Percentiles rank a stretch among this genome's conserved stretches.
Conservation (phyloP, 2,329 filamentous ascomycete species). For the Aspergillus fructus region DNA sequence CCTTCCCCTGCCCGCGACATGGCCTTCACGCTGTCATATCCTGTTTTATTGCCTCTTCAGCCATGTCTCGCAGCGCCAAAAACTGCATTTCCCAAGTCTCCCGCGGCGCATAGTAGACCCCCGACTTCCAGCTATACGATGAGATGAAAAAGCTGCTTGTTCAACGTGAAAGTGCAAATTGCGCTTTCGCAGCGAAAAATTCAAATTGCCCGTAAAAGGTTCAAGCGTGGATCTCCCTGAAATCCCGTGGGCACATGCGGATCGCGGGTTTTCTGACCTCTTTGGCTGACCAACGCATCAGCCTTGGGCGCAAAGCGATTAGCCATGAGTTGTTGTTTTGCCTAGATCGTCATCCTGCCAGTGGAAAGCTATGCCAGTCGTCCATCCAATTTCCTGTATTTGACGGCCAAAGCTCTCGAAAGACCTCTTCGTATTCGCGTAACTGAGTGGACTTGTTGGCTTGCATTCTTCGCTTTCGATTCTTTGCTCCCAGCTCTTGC, state of each 20-base stretch:
- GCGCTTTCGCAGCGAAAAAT: background rate
- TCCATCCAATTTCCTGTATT: background rate
- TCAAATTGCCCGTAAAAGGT: background rate
- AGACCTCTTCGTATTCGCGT: background rate
- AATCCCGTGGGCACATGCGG: background rate
- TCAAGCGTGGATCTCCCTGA: background rate
- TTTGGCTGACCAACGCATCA: background rate
- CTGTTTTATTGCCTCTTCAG: background rate
- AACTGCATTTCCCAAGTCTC: background rate
- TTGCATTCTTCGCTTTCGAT: background rate
- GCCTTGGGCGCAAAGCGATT: background rate
- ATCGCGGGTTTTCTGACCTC: background rate
- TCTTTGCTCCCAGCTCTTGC: background rate
- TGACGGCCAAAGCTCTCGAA: background rate
- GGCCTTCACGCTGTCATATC: background rate
- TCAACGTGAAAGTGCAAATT: background rate
- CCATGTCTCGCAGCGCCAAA: background rate
- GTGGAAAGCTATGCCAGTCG: background rate
- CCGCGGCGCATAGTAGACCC: background rate
- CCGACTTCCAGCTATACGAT: background rate
- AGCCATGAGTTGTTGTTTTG: background rate
- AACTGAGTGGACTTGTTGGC: background rate
- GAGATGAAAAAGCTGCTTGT: background rate
- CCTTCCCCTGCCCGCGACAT: background rate
- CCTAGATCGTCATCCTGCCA: background rate